These are phyloP conservation scores for Sporothrix phasma DNA, from an alignment of 2,329 filamentous ascomycete species.

Conservation along the genomic window DNA sequence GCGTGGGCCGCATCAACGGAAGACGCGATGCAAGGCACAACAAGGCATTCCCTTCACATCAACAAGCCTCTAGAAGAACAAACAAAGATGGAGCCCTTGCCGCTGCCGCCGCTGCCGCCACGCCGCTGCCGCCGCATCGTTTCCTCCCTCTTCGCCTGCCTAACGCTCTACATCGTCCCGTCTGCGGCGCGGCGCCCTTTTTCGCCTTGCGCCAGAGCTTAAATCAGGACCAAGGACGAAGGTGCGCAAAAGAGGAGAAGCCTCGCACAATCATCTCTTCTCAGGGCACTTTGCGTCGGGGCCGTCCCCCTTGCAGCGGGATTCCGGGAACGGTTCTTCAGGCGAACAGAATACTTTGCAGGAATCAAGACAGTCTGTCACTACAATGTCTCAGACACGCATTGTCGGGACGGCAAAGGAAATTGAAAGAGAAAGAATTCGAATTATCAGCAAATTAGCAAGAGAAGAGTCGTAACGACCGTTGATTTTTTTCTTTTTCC, in stretches of 20 bases:
- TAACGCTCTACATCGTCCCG: too few relatives aligned
- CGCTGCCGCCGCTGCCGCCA: background rate
- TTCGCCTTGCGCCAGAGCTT: background rate
- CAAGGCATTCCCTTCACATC: background rate
- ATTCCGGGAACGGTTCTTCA: too few relatives aligned
- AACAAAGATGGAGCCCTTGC: background rate
- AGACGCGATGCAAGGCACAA: background rate
- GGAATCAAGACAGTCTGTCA: background rate
- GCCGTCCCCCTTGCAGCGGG: background rate
- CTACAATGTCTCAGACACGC: constrained; percentile 3
- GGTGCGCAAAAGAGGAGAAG: background rate
- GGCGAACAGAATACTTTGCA: background rate
- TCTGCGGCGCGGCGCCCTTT: background rate
- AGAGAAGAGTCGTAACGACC: background rate
- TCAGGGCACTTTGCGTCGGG: background rate
- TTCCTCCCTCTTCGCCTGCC: background rate
- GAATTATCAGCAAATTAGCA: background rate
- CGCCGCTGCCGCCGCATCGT: too few relatives aligned
- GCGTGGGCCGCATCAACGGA: background rate
- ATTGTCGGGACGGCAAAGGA: background rate
- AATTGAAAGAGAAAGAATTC: constrained; percentile 1
- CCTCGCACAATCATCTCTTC: background rate
- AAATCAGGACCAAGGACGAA: background rate
- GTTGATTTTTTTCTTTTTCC: background rate
- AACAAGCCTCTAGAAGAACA: background rate